Conservation (phyloP, 805 yeast genomes). For the Komagataella pseudopastoris region DNA sequence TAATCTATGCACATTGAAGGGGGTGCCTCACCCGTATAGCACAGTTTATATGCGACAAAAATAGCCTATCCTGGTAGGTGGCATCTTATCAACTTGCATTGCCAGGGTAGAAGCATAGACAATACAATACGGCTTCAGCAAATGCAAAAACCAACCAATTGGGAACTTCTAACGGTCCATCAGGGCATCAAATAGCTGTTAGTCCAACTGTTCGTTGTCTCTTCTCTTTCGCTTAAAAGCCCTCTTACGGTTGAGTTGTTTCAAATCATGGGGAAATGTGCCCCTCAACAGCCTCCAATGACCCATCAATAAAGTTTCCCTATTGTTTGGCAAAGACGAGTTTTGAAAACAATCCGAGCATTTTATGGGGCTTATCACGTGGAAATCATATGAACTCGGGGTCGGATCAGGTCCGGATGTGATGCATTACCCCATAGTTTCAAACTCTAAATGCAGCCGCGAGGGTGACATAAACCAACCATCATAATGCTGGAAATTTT, state of each 20-base stretch:
- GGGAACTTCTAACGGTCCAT: background rate
- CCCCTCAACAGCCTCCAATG: background rate
- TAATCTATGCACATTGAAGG: background rate
- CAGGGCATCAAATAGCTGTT: background rate
- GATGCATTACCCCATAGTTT: background rate
- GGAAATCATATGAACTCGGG: background rate
- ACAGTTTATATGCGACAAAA: background rate
- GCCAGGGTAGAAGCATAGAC: background rate
- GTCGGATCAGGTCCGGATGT: background rate
- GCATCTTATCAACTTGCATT: background rate
- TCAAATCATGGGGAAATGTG: background rate
- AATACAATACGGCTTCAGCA: background rate
- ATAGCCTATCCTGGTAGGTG: background rate
- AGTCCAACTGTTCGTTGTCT: background rate
- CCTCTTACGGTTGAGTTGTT: background rate
- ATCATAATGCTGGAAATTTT: background rate
- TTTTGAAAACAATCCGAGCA: background rate
- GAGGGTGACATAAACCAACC: background rate
- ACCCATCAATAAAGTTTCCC: background rate
- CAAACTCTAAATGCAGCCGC: background rate
- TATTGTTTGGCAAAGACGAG: background rate
- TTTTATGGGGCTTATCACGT: background rate
- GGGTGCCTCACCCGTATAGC: background rate
- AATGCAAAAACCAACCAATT: background rate
- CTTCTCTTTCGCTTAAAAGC: background rate